A percentile compares a stretch with the other conserved stretches of the same genome.
These are phyloP conservation scores for Hypoxylon sp. DNA, from an alignment of 2,329 filamentous ascomycete genomes.

Conservation along the genomic window DNA sequence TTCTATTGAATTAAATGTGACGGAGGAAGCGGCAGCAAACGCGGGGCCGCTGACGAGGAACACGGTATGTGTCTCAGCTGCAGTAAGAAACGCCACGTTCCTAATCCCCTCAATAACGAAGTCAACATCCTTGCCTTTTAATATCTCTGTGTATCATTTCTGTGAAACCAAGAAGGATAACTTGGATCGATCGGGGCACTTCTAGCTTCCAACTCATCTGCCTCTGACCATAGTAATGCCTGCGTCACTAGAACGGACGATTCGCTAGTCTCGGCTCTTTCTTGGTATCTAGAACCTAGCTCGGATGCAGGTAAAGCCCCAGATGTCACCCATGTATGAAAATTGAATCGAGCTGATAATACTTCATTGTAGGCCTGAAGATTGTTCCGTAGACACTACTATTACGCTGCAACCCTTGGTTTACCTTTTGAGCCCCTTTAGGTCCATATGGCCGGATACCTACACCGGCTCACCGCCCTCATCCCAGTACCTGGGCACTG, in stretches of 20 bases:
- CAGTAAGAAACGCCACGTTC: not conserved
- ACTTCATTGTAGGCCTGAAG: not conserved
- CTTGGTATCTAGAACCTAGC: no score
- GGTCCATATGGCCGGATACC: constrained; percentile 26
- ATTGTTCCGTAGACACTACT: not conserved
- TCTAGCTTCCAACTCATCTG: not conserved
- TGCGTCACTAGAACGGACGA: no score
- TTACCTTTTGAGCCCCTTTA: constrained; percentile 14
- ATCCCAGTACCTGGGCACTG: constrained; percentile 46
- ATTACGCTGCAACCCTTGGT: not conserved
- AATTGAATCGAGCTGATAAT: not conserved
- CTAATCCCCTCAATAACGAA: not conserved
- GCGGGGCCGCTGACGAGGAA: not conserved
- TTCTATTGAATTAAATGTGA: not conserved
- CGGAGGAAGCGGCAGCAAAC: not conserved
- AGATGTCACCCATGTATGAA: not conserved
- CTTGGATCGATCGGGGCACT: not conserved
- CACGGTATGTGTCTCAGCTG: not conserved
- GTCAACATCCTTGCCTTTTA: not conserved
- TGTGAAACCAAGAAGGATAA: not conserved
- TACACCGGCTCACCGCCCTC: constrained; percentile 20
- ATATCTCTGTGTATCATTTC: not conserved
- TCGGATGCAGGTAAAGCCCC: not conserved
- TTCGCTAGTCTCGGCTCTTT: no score
- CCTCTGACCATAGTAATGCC: no score